phyloP scores from a whole-genome alignment of 306 rosid genomes.

The Casuarina cunninghamiana region DNA sequence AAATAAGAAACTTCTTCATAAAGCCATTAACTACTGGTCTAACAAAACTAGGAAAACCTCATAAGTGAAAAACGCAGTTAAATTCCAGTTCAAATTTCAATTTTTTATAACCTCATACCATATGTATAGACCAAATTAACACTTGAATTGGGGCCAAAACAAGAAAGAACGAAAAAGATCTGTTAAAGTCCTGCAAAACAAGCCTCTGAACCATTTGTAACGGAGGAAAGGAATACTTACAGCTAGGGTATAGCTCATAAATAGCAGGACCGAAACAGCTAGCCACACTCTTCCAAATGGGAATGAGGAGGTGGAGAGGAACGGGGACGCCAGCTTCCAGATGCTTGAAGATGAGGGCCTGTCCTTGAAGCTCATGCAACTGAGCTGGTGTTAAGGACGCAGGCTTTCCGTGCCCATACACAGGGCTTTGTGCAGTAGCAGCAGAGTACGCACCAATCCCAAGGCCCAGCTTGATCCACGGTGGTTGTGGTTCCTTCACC shows the following conservation, averaged over 20 bases:
- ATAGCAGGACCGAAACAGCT: constrained; percentile 28
- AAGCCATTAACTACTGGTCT: not conserved
- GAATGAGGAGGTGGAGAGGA: constrained; percentile 54
- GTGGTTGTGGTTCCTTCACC: constrained; percentile 29
- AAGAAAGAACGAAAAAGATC: too few relatives aligned
- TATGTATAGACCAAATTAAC: too few relatives aligned
- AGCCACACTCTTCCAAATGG: constrained; percentile 40
- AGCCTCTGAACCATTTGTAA: not conserved
- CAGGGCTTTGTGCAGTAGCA: constrained; percentile 21
- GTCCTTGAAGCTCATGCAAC: constrained; percentile 62
- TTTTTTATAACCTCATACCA: not conserved
- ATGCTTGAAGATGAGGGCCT: constrained; percentile 57
- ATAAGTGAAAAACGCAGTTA: constrained; percentile 17
- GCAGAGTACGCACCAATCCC: constrained; percentile 35
- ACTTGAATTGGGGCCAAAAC: too few relatives aligned
- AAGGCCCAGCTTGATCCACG: constrained; percentile 37
- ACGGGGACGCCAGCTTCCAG: constrained; percentile 47
- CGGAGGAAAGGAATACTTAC: constrained; percentile 28
- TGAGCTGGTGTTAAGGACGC: constrained; percentile 48
- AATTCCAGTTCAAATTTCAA: not conserved
- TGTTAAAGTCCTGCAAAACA: too few relatives aligned
- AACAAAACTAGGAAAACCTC: not conserved
- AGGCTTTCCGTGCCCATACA: constrained; percentile 19
- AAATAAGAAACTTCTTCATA: not conserved
- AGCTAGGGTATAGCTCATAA: constrained; percentile 39